Conservation (phyloP, 208 protist species). For the Crithidia brevicula region DNA sequence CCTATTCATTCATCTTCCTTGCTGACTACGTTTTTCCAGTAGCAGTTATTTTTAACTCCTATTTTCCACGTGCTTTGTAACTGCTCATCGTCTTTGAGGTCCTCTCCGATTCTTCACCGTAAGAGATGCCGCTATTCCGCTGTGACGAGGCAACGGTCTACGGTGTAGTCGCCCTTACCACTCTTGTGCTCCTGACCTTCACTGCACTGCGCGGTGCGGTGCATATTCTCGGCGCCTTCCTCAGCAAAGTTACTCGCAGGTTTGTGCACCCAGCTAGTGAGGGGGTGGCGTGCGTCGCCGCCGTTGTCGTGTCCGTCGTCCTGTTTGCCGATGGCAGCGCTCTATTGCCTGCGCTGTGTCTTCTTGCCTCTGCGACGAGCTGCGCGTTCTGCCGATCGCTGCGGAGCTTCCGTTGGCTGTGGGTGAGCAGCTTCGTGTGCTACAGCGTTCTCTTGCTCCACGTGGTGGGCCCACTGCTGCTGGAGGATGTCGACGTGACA, state of each 20-base stretch:
- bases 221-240: slow-evolving; percentile 1
- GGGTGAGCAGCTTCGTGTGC: slow-evolving; percentile 24
- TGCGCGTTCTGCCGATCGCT: slow-evolving; percentile 33
- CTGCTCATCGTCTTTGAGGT: neutral
- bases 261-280: neutral
- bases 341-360: slow-evolving; percentile 14
- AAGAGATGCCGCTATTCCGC: slow-evolving; percentile 3
- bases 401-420: slow-evolving; percentile 36
- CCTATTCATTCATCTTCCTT: neutral
- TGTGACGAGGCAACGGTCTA: slow-evolving; percentile 27
- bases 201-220: slow-evolving; percentile 10
- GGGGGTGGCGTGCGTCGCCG: neutral
- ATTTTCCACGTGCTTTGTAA: neutral
- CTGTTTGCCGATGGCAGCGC: slow-evolving; percentile 25
- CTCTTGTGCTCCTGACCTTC: neutral
- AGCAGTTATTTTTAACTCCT: no score
- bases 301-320: neutral
- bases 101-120: neutral
- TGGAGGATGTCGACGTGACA: slow-evolving; percentile 12
- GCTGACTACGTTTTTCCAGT: no score
- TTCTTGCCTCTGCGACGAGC: slow-evolving; percentile 21
- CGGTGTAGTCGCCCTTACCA: slow-evolving; percentile 2
- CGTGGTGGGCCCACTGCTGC: slow-evolving; percentile 14
- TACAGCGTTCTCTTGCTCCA: slow-evolving; percentile 18
- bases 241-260: neutral